Base-by-base conservation (phyloP, 805 yeast genomes). In the Yarrowia sp. region DNA sequence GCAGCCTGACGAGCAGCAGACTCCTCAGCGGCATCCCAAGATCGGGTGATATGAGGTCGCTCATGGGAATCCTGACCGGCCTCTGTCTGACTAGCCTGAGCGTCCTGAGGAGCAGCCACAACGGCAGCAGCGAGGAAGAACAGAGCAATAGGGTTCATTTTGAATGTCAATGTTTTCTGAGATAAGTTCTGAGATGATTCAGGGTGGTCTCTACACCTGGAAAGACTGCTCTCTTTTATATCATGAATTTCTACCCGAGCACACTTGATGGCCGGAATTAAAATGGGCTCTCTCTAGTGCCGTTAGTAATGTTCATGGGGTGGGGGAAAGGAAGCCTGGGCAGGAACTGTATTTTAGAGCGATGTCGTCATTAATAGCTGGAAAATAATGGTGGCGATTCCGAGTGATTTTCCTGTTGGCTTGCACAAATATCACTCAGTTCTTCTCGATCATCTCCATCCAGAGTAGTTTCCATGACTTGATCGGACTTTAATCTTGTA, bases 111-210 rank as follows among this genome's bases (percentile, higher is more conserved):
- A 19, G 52, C 36, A 46, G 52, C 52, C 12, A 46, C 16, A 17
- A 46, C 52, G 16, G 52, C 52, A 46, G 52, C 52, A 12, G 52
- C 52, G 19, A 46, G 36, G 24, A 41, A 14, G 30, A 24, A 43
- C 16, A 46, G 52, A 22, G 52, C 52, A 28, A 46, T 17, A 36
- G 52, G 52, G 52, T 46, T 46, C 52, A 46, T 46, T 30, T 22
- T 46, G n/a, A 10, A 33, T 33, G 36, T 33, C 4, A 10, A 30
- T 10, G 9, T 30, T 3, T 30, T 30, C 33, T 30, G 43, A 38
- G 24, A 6, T 10, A 19, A 9, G 7, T 30, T 16, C 24, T 24
- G 22, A 19, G 24, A 11, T 38, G 43, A 19, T 10, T 22, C 21
- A n/a, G n/a, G n/a, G n/a, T n/a, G n/a, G 22, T 44, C 14, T 9